Evolutionary conservation across 345 rosid species (phyloP).

Genomic region (Lenwebbia sp.): DNA sequence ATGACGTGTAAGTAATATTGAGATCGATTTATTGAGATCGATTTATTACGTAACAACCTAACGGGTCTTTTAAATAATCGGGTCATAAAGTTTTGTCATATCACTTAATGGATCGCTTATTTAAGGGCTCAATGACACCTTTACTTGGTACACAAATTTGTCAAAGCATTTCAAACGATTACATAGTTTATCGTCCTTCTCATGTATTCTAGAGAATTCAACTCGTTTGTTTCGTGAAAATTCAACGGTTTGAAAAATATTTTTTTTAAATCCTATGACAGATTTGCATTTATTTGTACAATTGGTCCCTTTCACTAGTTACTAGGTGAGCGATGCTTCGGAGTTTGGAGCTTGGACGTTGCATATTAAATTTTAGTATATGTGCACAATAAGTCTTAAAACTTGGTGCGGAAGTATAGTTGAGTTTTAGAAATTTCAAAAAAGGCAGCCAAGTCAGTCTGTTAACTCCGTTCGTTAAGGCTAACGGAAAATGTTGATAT

Average conservation of each 20-base stretch:
- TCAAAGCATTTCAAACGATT: background rate
- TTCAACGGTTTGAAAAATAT: background rate
- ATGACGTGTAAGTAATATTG: no score
- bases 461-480: background rate
- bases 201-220: background rate
- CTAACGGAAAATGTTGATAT: background rate
- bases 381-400: no score
- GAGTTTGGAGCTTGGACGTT: background rate
- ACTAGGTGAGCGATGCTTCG: no score
- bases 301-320: no score
- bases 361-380: background rate
- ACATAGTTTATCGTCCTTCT: background rate
- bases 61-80: background rate
- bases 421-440: background rate
- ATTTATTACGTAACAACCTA: no score
- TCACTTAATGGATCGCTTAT: background rate
- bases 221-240: background rate
- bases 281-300: no score
- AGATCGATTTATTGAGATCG: no score
- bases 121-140: no score
- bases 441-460: accelerated
- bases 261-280: background rate
- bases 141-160: background rate
- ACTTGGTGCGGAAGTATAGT: background rate
- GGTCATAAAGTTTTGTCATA: background rate